phyloP scores from a whole-genome alignment of 129 eudicot genomes.

The Flaveria sonorensis region DNA sequence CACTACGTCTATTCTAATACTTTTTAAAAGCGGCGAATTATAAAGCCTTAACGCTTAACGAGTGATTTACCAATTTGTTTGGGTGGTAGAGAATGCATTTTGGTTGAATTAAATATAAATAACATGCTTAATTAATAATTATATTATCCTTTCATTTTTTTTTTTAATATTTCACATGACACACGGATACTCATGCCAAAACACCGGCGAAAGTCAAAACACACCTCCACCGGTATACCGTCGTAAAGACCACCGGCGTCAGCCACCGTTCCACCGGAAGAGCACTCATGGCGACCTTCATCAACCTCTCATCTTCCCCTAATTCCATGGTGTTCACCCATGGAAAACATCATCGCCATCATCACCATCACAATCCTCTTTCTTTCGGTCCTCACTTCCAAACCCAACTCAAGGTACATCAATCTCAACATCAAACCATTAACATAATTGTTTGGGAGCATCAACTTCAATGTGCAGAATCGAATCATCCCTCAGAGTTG shows the following conservation, averaged over 20 bases:
- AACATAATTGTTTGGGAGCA: slow-evolving; percentile 10
- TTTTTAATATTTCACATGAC: background rate
- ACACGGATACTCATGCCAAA: background rate
- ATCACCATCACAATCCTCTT: slow-evolving; percentile 22
- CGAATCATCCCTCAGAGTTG: background rate
- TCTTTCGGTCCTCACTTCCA: slow-evolving; percentile 17
- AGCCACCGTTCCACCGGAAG: slow-evolving; percentile 19
- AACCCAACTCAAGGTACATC: slow-evolving; percentile 49
- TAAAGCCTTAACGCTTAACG: too few species aligned
- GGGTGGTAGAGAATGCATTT: too few species aligned
- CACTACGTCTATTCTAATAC: too few species aligned
- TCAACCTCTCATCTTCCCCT: slow-evolving; percentile 46
- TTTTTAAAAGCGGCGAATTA: too few species aligned
- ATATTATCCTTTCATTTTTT: background rate
- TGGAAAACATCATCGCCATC: background rate
- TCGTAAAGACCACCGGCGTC: slow-evolving; percentile 9
- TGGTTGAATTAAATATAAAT: too few species aligned
- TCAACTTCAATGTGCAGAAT: slow-evolving; percentile 1
- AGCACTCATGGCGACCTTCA: slow-evolving; percentile 48
- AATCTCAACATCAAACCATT: background rate
- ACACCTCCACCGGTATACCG: background rate
- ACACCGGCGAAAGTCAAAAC: too few species aligned
- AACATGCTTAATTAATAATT: too few species aligned
- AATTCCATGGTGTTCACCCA: background rate
- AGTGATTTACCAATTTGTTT: too few species aligned